These are phyloP conservation scores for Fusarium nelsonii DNA, from an alignment of 2,329 filamentous ascomycete genomes.

Conservation along the genomic window DNA sequence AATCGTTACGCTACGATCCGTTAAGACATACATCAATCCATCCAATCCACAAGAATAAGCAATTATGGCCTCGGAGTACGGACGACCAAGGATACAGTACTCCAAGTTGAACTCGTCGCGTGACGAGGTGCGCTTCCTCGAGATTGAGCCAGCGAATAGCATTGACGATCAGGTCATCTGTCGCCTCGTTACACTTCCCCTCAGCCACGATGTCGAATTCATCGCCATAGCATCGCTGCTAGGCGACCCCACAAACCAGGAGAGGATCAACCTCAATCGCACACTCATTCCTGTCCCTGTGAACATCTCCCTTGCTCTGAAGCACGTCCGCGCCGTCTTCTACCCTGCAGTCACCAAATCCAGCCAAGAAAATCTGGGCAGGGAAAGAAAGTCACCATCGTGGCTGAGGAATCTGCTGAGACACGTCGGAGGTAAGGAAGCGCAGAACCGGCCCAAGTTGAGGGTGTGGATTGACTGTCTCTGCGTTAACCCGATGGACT, in stretches of 20 bases:
- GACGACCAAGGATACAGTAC: conserved; percentile 29
- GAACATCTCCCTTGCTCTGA: conserved; percentile 50
- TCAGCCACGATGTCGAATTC: conserved; percentile 46
- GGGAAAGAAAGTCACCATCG: conserved; percentile 12
- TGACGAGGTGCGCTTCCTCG: conserved; percentile 52
- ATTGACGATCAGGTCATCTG: conserved; percentile 51
- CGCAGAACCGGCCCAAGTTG: conserved; percentile 29
- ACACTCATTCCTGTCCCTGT: conserved; percentile 45
- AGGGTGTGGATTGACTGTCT: conserved; percentile 52
- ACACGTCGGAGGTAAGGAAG: conserved; percentile 29
- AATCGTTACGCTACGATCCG: background rate
- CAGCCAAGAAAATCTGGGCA: conserved; percentile 35
- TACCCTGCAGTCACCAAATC: conserved; percentile 44
- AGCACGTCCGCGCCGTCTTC: conserved; percentile 52
- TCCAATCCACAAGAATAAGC: background rate
- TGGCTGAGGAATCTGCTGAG: conserved; percentile 35
- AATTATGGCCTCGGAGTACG: conserved; percentile 19
- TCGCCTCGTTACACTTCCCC: conserved; percentile 50
- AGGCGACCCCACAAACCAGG: conserved; percentile 48
- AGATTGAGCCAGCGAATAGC: conserved; percentile 48
- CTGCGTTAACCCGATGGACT: conserved; percentile 49
- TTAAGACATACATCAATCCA: background rate
- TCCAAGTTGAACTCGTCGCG: conserved; percentile 27
- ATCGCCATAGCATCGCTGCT: conserved; percentile 51
- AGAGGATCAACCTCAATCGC: conserved; percentile 49